phyloP scores from a whole-genome alignment of 2,329 filamentous ascomycete genomes.

The Aureobasidium sp. region DNA sequence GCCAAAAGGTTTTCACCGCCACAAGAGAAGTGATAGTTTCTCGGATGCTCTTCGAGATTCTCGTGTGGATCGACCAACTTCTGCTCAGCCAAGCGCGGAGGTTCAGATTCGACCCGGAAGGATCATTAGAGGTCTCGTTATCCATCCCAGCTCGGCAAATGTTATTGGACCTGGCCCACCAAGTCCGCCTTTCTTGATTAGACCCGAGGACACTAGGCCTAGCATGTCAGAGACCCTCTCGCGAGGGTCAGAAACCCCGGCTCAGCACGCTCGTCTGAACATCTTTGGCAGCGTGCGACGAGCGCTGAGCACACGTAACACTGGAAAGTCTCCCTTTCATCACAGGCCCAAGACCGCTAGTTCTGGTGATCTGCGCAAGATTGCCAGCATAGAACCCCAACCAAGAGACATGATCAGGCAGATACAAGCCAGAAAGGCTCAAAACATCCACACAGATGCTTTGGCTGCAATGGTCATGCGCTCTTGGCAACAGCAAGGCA shows the following conservation, averaged over 20 bases:
- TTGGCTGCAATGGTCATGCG: conserved; percentile 13
- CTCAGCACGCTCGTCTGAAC: conserved; percentile 2
- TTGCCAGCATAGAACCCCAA: conserved; percentile 18
- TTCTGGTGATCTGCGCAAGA: conserved; percentile 20
- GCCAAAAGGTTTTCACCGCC: conserved; percentile 37
- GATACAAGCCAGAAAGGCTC: conserved; percentile 2
- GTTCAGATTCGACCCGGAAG: conserved; percentile 50
- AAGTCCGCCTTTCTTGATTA: conserved; percentile 33
- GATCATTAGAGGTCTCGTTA: conserved; percentile 75
- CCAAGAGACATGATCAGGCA: conserved; percentile 16
- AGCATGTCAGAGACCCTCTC: not conserved
- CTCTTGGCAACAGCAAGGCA: conserved; percentile 8
- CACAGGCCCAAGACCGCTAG: conserved; percentile 18
- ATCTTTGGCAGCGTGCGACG: conserved; percentile 42
- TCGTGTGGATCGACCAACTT: conserved; percentile 43
- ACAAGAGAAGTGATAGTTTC: conserved; percentile 81
- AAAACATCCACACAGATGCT: conserved; percentile 9
- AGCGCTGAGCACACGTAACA: conserved; percentile 53
- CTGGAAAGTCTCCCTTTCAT: conserved; percentile 12
- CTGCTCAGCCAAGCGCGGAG: conserved; percentile 15
- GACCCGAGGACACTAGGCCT: not conserved
- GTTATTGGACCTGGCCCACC: conserved; percentile 49
- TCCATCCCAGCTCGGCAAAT: conserved; percentile 74
- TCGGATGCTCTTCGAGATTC: conserved; percentile 73
- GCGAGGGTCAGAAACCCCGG: not conserved